A percentile compares a stretch with the other conserved stretches of the same genome.
Evolutionary conservation across 768 basidiomycete species (phyloP).

Genomic region (Postia placenta): DNA sequence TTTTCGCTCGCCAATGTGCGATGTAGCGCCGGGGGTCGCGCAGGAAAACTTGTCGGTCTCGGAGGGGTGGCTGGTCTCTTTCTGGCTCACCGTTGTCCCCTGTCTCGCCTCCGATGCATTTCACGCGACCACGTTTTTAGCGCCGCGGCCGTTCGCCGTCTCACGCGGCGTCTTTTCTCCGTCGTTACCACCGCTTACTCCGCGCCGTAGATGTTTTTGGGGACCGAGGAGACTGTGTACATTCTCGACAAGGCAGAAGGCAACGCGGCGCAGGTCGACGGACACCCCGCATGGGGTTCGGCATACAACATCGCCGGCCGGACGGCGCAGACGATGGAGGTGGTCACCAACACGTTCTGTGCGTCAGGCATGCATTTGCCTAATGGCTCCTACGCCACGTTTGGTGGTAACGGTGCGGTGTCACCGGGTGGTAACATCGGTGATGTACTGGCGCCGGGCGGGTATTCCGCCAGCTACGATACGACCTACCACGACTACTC

Average conservation of each 20-base stretch:
- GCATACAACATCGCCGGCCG: conserved; percentile 66
- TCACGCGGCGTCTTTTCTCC: too few species aligned
- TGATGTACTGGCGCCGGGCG: conserved; percentile 34
- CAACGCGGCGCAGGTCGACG: conserved; percentile 58
- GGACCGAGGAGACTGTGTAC: conserved; percentile 76
- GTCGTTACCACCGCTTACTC: not conserved
- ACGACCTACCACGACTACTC: conserved; percentile 74
- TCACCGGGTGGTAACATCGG: conserved; percentile 57
- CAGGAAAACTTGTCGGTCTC: too few species aligned
- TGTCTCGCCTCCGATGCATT: too few species aligned
- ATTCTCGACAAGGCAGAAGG: conserved; percentile 89
- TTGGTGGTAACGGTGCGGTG: conserved; percentile 76
- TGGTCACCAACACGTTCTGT: conserved; percentile 72
- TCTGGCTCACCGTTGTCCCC: too few species aligned
- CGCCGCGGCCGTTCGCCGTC: too few species aligned
- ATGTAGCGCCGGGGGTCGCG: too few species aligned
- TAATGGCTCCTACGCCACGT: conserved; percentile 68
- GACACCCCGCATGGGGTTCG: conserved; percentile 70
- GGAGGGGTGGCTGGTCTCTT: too few species aligned
- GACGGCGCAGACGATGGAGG: conserved; percentile 59
- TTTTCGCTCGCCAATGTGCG: too few species aligned
- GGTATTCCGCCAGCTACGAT: conserved; percentile 49
- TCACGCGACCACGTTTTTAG: too few species aligned
- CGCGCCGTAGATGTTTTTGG: conserved; percentile 63
- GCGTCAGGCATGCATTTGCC: conserved; percentile 79